Evolutionary conservation across 768 basidiomycete species (phyloP), one percentile per base, ranked within the genome.

Genomic region (Auriscalpium vulgare): DNA sequence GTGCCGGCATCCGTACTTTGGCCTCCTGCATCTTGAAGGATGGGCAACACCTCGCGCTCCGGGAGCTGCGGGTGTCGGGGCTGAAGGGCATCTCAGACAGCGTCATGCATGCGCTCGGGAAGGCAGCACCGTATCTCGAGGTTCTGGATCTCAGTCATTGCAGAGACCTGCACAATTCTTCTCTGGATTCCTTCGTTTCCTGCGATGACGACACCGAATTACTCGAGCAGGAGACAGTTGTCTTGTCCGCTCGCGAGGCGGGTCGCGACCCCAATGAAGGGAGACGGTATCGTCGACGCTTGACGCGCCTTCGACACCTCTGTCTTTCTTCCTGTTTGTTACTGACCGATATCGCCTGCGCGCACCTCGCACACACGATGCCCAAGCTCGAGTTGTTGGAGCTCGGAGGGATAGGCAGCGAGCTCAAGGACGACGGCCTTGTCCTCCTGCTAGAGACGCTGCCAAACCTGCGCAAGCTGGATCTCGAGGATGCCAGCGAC

Each of bases 401-500:
- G 69, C 66, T 95, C 55, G 89, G 85, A 0, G 83, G 85, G 9
- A 80, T 95, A 21, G 86, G 88, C 11, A 65, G 76, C 11, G 81
- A 84, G 47, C 68, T 94, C 58, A 80, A 77, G 59, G 83, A 90
- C 58, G 80, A 79, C 2, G 92, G 91, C n/a, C 71, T 97, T 8
- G 71, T 91, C 16, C 75, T 76, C 45, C 75, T 97, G 19, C 71
- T 97, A 37, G 71, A 70, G 47, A 86, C 85, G 13, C 85, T 84
- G 2, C 88, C 88, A 1, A 68, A 75, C 58, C 83, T 97, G 48
- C 78, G 83, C 54, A 81, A 81, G 47, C 71, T 95, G 43, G 94
- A 97, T 67, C 72, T 97, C n/a, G 94, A 95, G 65, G 88, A 91
- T 60, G 90, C 90, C 7, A 68, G 70, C 11, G 79, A 84, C 16